phyloP scores from a whole-genome alignment of 2,329 filamentous ascomycete genomes.

The Colletotrichum endophyticum region DNA sequence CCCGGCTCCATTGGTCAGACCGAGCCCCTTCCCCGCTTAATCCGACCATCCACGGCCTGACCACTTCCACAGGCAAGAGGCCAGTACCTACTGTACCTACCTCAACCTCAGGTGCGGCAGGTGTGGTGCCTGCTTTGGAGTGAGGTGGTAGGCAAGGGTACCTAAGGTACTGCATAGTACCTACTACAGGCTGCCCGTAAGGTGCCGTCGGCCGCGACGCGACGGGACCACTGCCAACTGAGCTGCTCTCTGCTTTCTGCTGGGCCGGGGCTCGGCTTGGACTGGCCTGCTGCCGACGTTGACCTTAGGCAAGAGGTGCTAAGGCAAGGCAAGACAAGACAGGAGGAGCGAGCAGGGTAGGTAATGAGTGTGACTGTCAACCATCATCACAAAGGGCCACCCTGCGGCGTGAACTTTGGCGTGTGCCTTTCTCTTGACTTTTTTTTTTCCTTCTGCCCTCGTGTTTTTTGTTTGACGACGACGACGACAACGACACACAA shows the following conservation, averaged over 20 bases:
- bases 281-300: neutral
- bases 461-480: slow-evolving; percentile 5
- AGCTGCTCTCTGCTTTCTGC: neutral
- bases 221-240: neutral
- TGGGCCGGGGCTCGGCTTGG: neutral
- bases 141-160: neutral
- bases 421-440: neutral
- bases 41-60: neutral
- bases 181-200: neutral
- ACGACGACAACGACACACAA: neutral
- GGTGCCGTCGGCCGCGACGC: neutral
- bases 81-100: neutral
- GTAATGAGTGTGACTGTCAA: slow-evolving; percentile 12
- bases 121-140: neutral
- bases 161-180: too few relatives aligned
- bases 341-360: neutral
- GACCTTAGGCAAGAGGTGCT: neutral
- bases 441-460: neutral
- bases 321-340: neutral
- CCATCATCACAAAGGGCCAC: slow-evolving; percentile 21
- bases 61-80: neutral
- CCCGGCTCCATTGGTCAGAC: slow-evolving; percentile 8
- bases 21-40: slow-evolving; percentile 16
- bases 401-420: slow-evolving; percentile 18
- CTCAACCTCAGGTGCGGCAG: neutral